Conservation (phyloP, 176 grass and related monocot genomes). For the Secale cereale region DNA sequence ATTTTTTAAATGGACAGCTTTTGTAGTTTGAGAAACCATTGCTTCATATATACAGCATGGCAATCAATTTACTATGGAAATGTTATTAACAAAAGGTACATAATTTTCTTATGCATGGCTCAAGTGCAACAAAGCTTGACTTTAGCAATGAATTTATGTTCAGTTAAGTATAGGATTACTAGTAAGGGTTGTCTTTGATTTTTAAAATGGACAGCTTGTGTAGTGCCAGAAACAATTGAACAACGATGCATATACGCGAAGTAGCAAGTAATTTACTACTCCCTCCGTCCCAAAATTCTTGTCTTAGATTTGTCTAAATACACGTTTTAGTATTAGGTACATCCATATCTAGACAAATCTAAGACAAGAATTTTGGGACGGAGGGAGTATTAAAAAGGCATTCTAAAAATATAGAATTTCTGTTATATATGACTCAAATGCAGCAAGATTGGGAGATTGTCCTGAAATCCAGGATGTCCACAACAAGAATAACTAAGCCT, state of each 20-base stretch:
- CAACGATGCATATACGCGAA: neutral
- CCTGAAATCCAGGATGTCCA: neutral
- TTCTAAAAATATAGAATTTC: neutral
- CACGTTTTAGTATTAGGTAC: too few relatives aligned
- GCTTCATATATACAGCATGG: neutral
- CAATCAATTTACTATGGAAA: neutral
- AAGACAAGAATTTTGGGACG: too few relatives aligned
- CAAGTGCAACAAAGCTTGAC: neutral
- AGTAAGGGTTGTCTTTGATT: neutral
- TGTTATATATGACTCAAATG: neutral
- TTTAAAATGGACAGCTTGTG: neutral
- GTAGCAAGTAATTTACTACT: neutral
- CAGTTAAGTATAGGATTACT: neutral
- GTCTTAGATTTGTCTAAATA: too few relatives aligned
- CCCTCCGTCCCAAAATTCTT: too few relatives aligned
- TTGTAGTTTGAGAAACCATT: neutral
- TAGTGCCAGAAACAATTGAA: slow-evolving; percentile 3
- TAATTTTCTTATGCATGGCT: neutral
- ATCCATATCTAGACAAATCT: too few relatives aligned
- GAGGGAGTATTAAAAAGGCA: neutral
- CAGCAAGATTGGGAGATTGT: neutral
- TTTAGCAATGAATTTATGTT: neutral
- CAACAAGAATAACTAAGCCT: too few relatives aligned
- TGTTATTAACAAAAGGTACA: neutral
- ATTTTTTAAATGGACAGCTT: neutral